A percentile compares a stretch with the other conserved stretches of the same genome.
phyloP scores from a whole-genome alignment of 768 basidiomycete genomes.

The Termitomyces sp. region DNA sequence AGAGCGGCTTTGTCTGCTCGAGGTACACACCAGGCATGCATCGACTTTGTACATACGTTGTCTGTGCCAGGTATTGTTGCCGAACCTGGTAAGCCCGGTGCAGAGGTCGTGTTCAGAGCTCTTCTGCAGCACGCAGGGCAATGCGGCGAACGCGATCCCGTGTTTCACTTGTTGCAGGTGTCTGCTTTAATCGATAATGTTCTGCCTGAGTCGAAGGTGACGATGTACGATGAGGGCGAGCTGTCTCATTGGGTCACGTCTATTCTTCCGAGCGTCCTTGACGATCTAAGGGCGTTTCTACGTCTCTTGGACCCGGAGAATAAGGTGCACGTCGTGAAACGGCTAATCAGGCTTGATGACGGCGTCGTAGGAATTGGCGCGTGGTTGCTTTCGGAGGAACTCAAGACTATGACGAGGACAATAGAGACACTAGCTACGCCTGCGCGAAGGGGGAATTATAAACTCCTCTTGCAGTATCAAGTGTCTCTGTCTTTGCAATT shows the following conservation, averaged over 20 bases:
- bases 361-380: conserved; percentile 55
- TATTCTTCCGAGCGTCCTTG: conserved; percentile 53
- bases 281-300: conserved; percentile 52
- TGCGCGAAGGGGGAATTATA: conserved; percentile 25
- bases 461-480: conserved; percentile 39
- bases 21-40: conserved; percentile 42
- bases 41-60: conserved; percentile 40
- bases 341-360: conserved; percentile 52
- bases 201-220: conserved; percentile 33
- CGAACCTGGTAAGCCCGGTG: conserved; percentile 31
- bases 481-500: conserved; percentile 45
- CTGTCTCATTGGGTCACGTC: conserved; percentile 42
- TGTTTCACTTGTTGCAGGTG: conserved; percentile 47
- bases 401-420: conserved; percentile 41
- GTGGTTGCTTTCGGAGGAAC: conserved; percentile 64
- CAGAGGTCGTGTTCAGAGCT: conserved; percentile 48
- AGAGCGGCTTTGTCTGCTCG: conserved; percentile 36
- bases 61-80: conserved; percentile 23
- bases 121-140: conserved; percentile 46
- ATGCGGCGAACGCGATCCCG: conserved; percentile 45
- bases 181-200: conserved; percentile 53
- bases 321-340: conserved; percentile 45
- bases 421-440: conserved; percentile 30
- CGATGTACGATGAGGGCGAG: conserved; percentile 23
- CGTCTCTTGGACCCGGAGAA: conserved; percentile 49